Conservation (phyloP, 1,139 yeast species). For the Kodamaea derodonti region DNA sequence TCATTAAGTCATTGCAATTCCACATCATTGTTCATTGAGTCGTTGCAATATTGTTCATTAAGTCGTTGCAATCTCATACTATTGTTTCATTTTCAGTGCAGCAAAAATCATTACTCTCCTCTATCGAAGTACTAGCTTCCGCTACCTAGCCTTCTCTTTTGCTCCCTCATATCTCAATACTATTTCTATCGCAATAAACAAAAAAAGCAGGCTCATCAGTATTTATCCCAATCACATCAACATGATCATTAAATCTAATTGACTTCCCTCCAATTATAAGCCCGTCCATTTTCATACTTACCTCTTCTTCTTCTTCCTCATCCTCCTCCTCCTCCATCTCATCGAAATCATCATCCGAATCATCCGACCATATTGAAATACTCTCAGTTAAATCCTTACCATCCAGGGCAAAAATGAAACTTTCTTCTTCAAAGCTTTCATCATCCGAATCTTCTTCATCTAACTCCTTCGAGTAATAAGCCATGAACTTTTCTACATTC, state of each 20-base stretch:
- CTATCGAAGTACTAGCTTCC: no score
- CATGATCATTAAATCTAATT: slow-evolving; percentile 9
- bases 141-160: not conserved
- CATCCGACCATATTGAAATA: slow-evolving; percentile 5
- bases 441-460: slow-evolving; percentile 3
- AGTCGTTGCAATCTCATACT: no score
- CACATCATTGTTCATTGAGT: no score
- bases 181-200: slow-evolving; percentile 8
- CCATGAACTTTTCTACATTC: slow-evolving; percentile 10
- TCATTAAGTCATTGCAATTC: no score
- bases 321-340: slow-evolving; percentile 1
- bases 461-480: slow-evolving; percentile 4
- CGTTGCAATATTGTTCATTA: no score
- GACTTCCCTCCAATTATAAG: slow-evolving; percentile 2
- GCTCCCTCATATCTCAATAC: slow-evolving; percentile 4
- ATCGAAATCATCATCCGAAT: slow-evolving; percentile 6
- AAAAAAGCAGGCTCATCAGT: slow-evolving; percentile 10
- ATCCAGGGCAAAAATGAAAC: slow-evolving; percentile 6
- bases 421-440: slow-evolving; percentile 4
- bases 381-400: slow-evolving; percentile 5
- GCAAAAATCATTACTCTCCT: no score
- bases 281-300: not conserved
- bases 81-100: no score
- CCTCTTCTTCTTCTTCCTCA: slow-evolving; percentile 2
- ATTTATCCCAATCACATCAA: slow-evolving; percentile 8